Percentiles rank a stretch among this genome's conserved stretches.
Conservation (phyloP, 2,329 filamentous ascomycete species). For the Fusarium fujikuroi region DNA sequence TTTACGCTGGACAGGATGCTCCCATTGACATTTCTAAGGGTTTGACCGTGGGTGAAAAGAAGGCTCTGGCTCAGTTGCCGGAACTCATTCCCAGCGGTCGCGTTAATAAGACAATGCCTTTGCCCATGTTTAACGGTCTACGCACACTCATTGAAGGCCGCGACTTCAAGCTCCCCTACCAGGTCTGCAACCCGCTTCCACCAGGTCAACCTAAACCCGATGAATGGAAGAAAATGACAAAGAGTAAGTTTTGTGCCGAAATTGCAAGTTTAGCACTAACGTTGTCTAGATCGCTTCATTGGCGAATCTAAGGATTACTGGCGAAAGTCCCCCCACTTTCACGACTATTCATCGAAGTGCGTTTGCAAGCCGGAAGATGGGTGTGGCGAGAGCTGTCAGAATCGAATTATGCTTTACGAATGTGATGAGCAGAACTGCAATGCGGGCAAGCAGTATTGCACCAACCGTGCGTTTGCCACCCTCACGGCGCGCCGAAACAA, state of each 20-base stretch:
- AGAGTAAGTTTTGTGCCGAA: constrained; percentile 69
- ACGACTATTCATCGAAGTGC: constrained; percentile 80
- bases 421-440: constrained; percentile 92
- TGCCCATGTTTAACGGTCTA: constrained; percentile 82
- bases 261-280: constrained; percentile 41
- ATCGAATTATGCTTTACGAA: constrained; percentile 96
- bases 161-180: constrained; percentile 89
- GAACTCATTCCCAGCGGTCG: constrained; percentile 59
- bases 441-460: constrained; percentile 76
- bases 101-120: constrained; percentile 70
- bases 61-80: constrained; percentile 58
- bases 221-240: constrained; percentile 91
- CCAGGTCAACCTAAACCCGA: constrained; percentile 90
- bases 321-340: constrained; percentile 80
- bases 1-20: constrained; percentile 84
- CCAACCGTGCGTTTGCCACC: constrained; percentile 87
- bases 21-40: constrained; percentile 60
- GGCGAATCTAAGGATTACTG: constrained; percentile 83
- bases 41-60: constrained; percentile 63
- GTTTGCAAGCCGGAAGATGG: constrained; percentile 81
- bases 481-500: constrained; percentile 78
- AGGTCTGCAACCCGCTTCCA: constrained; percentile 88
- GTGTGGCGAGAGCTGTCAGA: constrained; percentile 91
- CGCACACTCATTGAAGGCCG: constrained; percentile 76
- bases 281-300: constrained; percentile 82